These are phyloP conservation scores for Inga oerstediana DNA, from an alignment of 306 rosid species.

Conservation along the genomic window DNA sequence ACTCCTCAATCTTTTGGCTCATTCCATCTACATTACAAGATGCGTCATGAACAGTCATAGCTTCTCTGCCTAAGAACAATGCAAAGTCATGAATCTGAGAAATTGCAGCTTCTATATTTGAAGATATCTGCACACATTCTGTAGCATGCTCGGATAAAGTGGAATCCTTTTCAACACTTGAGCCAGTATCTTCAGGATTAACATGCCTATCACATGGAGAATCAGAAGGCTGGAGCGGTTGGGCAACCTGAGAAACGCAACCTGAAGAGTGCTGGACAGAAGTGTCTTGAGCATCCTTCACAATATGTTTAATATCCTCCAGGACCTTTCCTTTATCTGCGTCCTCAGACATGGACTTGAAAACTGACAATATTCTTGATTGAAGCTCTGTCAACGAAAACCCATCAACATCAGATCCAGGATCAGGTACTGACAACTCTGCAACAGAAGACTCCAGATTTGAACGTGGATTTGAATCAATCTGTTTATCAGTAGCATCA, in stretches of 20 bases:
- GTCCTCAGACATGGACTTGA: constrained; percentile 73
- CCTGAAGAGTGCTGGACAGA: constrained; percentile 42
- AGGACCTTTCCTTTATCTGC: constrained; percentile 66
- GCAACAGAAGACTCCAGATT: constrained; percentile 43
- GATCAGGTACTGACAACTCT: constrained; percentile 32
- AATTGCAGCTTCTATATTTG: constrained; percentile 76
- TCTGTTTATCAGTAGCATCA: constrained; percentile 44
- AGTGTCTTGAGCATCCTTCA: constrained; percentile 68
- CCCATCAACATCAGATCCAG: constrained; percentile 42
- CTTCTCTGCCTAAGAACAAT: constrained; percentile 71
- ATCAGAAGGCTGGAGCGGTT: constrained; percentile 50
- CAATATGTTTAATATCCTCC: constrained; percentile 75
- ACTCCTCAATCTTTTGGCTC: constrained; percentile 69
- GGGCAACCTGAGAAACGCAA: constrained; percentile 50
- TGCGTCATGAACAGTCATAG: constrained; percentile 59
- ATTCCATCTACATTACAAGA: constrained; percentile 60
- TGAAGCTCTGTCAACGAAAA: constrained; percentile 60
- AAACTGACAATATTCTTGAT: constrained; percentile 69
- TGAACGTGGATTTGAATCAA: constrained; percentile 40
- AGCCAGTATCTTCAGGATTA: constrained; percentile 71
- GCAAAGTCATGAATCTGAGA: constrained; percentile 82
- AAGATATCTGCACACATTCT: constrained; percentile 48
- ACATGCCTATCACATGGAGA: constrained; percentile 61
- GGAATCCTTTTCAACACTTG: constrained; percentile 54
- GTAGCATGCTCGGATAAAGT: constrained; percentile 46